Conservation (phyloP, 2,329 filamentous ascomycete species). For the Penicillium sp. region DNA sequence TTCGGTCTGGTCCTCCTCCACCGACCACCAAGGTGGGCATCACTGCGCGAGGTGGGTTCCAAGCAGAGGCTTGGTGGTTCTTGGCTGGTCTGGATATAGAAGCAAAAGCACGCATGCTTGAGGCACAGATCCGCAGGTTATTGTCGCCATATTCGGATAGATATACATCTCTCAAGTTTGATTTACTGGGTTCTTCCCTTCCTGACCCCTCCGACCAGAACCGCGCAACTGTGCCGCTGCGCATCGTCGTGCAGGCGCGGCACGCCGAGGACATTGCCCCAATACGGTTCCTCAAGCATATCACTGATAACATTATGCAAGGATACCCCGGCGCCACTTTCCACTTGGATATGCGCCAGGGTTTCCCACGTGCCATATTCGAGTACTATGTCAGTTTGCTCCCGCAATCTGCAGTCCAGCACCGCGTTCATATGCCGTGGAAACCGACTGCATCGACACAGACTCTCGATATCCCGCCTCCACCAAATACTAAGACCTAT, state of each 20-base stretch:
- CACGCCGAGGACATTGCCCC: constrained; percentile 36
- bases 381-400: constrained; percentile 31
- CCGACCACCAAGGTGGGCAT: constrained; percentile 51
- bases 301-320: constrained; percentile 43
- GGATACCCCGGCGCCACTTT: constrained; percentile 38
- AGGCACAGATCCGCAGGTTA: constrained; percentile 43
- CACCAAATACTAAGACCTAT: constrained; percentile 21
- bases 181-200: constrained; percentile 28
- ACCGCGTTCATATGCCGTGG: constrained; percentile 27
- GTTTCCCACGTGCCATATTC: constrained; percentile 33
- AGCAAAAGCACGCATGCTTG: constrained; percentile 46
- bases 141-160: constrained; percentile 34
- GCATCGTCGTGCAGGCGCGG: constrained; percentile 47
- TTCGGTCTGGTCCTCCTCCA: constrained; percentile 44
- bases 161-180: constrained; percentile 33
- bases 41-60: constrained; percentile 46
- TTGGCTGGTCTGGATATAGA: constrained; percentile 45
- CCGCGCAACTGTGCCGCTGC: constrained; percentile 41
- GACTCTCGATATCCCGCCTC: constrained; percentile 19
- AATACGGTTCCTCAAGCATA: constrained; percentile 34
- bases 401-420: constrained; percentile 25
- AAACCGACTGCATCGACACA: constrained; percentile 26
- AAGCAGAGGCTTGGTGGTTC: constrained; percentile 47
- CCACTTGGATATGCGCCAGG: constrained; percentile 34
- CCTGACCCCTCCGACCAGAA: constrained; percentile 41